Evolutionary conservation across 2,329 filamentous ascomycete genomes (phyloP).

Genomic region (Neofusicoccum sp.): DNA sequence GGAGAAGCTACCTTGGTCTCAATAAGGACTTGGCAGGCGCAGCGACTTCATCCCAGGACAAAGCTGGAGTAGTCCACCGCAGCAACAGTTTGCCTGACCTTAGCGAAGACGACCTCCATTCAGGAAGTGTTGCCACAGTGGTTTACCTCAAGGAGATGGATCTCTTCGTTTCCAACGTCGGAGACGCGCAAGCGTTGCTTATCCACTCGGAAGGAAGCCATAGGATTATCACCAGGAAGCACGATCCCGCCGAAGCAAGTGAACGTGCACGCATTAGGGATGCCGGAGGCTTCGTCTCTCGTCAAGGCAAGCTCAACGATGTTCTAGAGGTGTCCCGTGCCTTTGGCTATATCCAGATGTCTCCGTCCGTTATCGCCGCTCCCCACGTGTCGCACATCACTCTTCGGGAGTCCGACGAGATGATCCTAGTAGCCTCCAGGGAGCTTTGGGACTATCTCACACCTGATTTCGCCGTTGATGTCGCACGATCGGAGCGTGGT

Average conservation of each 20-base stretch:
- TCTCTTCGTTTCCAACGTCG: slow-evolving; percentile 91
- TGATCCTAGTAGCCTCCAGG: slow-evolving; percentile 84
- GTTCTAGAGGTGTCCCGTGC: slow-evolving; percentile 86
- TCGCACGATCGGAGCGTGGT: slow-evolving; percentile 78
- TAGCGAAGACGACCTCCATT: slow-evolving; percentile 83
- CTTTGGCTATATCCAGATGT: slow-evolving; percentile 90
- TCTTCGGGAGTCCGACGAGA: slow-evolving; percentile 85
- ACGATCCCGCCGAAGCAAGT: slow-evolving; percentile 82
- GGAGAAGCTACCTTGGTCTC: slow-evolving; percentile 80
- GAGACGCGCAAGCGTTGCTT: slow-evolving; percentile 91
- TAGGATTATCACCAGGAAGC: slow-evolving; percentile 81
- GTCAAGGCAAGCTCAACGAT: slow-evolving; percentile 92
- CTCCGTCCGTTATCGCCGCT: slow-evolving; percentile 89
- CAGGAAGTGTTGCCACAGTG: slow-evolving; percentile 88
- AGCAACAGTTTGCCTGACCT: slow-evolving; percentile 74
- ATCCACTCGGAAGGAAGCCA: slow-evolving; percentile 85
- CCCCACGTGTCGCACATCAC: slow-evolving; percentile 77
- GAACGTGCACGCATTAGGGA: slow-evolving; percentile 90
- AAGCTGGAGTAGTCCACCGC: slow-evolving; percentile 58
- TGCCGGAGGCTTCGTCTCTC: slow-evolving; percentile 91
- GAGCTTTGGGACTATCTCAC: slow-evolving; percentile 95
- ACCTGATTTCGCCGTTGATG: slow-evolving; percentile 86
- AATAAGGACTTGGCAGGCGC: slow-evolving; percentile 93
- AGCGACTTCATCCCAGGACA: slow-evolving; percentile 67
- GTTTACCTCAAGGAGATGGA: slow-evolving; percentile 87